These are phyloP conservation scores for Lipomyces oligophaga DNA, from an alignment of 805 yeast genomes.

Conservation along the genomic window DNA sequence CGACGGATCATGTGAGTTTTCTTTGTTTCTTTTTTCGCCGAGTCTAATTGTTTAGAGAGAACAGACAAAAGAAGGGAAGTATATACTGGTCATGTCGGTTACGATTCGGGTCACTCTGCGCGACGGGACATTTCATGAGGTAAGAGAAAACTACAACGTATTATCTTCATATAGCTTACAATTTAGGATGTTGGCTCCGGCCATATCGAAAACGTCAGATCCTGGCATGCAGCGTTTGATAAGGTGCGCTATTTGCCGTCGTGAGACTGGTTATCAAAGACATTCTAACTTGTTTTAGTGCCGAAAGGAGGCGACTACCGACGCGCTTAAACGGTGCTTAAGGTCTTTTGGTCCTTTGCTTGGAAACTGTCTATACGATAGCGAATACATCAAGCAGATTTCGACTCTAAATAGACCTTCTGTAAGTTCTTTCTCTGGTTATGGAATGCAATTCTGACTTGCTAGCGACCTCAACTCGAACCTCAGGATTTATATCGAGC, in stretches of 20 bases:
- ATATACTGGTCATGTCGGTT: conserved; percentile 33
- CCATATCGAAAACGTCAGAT: conserved; percentile 49
- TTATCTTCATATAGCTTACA: too few relatives aligned
- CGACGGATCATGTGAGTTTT: conserved; percentile 53
- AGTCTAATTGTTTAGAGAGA: conserved; percentile 3
- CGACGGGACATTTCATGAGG: conserved; percentile 77
- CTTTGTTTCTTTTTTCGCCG: not conserved
- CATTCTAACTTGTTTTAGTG: conserved; percentile 40
- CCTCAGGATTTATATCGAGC: conserved; percentile 20
- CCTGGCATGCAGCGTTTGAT: conserved; percentile 66
- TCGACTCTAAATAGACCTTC: conserved; percentile 20
- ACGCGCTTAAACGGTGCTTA: conserved; percentile 73
- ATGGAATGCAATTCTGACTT: not conserved
- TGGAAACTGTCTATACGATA: conserved; percentile 47
- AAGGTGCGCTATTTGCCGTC: conserved; percentile 38
- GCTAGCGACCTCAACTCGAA: conserved; percentile 14
- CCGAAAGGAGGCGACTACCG: conserved; percentile 80
- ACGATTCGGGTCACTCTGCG: conserved; percentile 63
- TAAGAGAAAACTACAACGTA: too few relatives aligned
- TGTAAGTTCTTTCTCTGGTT: conserved; percentile 5
- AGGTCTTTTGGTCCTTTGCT: conserved; percentile 74
- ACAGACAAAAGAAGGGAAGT: conserved; percentile 13
- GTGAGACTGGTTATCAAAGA: not conserved
- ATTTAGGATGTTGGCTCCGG: conserved; percentile 64
- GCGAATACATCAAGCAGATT: conserved; percentile 31